A percentile compares a stretch with the other conserved stretches of the same genome.
Conservation (phyloP, 2,329 filamentous ascomycete genomes). For the Ceratocystis eucalypticola region DNA sequence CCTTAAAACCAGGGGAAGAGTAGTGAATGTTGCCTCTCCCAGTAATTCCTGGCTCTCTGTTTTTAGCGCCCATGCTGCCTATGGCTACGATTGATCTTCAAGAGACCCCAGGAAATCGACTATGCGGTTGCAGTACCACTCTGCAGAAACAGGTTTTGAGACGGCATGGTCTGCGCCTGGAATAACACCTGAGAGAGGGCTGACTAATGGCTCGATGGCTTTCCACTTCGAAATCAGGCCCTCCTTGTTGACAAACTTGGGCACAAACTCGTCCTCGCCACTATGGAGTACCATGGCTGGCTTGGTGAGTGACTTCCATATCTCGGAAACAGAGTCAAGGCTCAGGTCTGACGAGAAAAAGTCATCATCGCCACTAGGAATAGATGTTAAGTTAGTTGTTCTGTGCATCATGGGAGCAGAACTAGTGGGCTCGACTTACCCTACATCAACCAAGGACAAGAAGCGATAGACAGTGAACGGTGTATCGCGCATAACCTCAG, state of each 20-base stretch:
- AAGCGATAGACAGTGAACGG: slow-evolving; percentile 42
- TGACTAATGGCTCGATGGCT: slow-evolving; percentile 32
- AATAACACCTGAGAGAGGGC: slow-evolving; percentile 39
- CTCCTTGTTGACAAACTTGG: slow-evolving; percentile 42
- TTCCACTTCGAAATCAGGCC: slow-evolving; percentile 46
- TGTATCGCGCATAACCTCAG: slow-evolving; percentile 27
- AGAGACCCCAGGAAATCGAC: slow-evolving; percentile 32
- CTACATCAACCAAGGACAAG: slow-evolving; percentile 36
- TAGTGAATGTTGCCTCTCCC: background rate
- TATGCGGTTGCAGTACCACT: slow-evolving; percentile 38
- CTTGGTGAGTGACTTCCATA: slow-evolving; percentile 52
- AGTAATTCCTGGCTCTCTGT: background rate
- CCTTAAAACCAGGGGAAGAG: background rate
- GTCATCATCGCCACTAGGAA: slow-evolving; percentile 58
- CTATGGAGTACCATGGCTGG: slow-evolving; percentile 53
- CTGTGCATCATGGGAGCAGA: background rate
- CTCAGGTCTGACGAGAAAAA: slow-evolving; percentile 73
- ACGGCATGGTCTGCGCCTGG: slow-evolving; percentile 41
- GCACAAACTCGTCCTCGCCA: slow-evolving; percentile 52
- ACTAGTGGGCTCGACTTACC: slow-evolving; percentile 30
- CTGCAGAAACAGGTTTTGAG: slow-evolving; percentile 31
- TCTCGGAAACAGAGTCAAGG: slow-evolving; percentile 38
- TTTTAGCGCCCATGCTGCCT: background rate
- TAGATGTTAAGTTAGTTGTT: background rate
- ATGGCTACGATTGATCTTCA: background rate